A percentile compares a stretch with the other conserved stretches of the same genome.
These are phyloP conservation scores for Macrocystidia cucumis DNA, from an alignment of 1,284 basidiomycete genomes.

Conservation along the genomic window DNA sequence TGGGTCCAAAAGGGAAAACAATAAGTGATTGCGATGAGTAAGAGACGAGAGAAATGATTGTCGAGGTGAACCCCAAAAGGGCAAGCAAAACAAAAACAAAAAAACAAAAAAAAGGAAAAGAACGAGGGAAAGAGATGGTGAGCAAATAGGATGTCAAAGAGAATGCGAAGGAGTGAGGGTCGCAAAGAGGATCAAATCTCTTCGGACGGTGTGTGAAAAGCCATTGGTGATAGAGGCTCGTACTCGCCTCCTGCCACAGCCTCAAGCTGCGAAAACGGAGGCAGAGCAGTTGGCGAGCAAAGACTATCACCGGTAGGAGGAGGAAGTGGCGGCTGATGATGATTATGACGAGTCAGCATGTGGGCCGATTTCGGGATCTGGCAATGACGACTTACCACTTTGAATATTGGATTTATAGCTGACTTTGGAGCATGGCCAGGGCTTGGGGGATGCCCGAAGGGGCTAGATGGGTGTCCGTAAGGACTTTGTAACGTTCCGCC, in stretches of 20 bases:
- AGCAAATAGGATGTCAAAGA: constrained; percentile 7
- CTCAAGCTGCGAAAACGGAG: constrained; percentile 71
- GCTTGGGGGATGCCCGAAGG: constrained; percentile 39
- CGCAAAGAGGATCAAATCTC: constrained; percentile 24
- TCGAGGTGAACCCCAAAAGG: no score
- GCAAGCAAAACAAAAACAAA: no score
- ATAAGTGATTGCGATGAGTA: constrained; percentile 11
- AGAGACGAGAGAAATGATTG: constrained; percentile 12
- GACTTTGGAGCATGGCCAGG: constrained; percentile 30
- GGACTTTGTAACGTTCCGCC: constrained; percentile 32
- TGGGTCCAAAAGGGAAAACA: constrained; percentile 18
- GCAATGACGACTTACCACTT: constrained; percentile 69
- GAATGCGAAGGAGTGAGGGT: constrained; percentile 14
- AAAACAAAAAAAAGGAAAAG: constrained; percentile 13
- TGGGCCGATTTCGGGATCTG: no score
- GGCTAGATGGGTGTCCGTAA: constrained; percentile 46
- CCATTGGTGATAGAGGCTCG: constrained; percentile 64
- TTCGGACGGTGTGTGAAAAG: constrained; percentile 47
- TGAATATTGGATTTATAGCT: constrained; percentile 84
- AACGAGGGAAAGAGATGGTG: constrained; percentile 11
- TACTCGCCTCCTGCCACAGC: constrained; percentile 68
- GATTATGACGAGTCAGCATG: constrained; percentile 22
- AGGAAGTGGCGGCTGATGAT: constrained; percentile 44
- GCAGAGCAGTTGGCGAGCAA: constrained; percentile 44
- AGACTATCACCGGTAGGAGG: constrained; percentile 32